Base-by-base conservation (phyloP, 2,329 filamentous ascomycete genomes). In the Colletotrichum sp. region DNA sequence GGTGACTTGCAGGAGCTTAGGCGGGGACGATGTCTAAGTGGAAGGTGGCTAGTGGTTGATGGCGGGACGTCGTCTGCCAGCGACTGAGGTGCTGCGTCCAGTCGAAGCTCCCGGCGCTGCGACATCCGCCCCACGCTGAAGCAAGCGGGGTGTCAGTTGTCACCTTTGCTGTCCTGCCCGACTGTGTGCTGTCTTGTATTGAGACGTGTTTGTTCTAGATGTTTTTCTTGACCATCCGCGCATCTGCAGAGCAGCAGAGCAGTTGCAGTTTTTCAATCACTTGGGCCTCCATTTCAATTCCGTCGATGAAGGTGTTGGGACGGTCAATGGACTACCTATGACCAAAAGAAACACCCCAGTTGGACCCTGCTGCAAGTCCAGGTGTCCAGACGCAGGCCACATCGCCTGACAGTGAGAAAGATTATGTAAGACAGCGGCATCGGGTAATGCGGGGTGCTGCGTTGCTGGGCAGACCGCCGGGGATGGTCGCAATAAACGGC, bases 81-180 rank as follows among this genome's bases (percentile, higher is more conserved):
- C 36, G 51, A 51, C 43, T 13, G n/a, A 13, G 43, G 43, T 47
- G 43, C 43, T 51, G 43, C 43, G 43, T 51, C 43, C 43, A 29
- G 51, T 33, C 47, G 27, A 38, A 73, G 71, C 71, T 71, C 57
- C 70, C 68, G 68, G 43, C 34, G 68, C 69, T 67, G 63, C 57
- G 34, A 58, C 72, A 38, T 43, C 62, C 71, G 62, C 68, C 57
- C 67, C 68, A 63, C 62, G 34, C 43, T 66, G 68, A 51, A 38
- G 57, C 68, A 63, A 18, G 62, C 68, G 63, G 55, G 63, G 72
- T 63, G 16, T 70, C 67, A 43, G 8, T 57, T 27, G 27, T 27
- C 31, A 8, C 43, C n/a, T 66, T 33, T 11, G 54, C 54, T 61
- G 43, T 51, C 43, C 43, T 51, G 2, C 43, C 43, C 11, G 43